phyloP scores from a whole-genome alignment of 1,284 basidiomycete species.

The Ganoderma meredithae region DNA sequence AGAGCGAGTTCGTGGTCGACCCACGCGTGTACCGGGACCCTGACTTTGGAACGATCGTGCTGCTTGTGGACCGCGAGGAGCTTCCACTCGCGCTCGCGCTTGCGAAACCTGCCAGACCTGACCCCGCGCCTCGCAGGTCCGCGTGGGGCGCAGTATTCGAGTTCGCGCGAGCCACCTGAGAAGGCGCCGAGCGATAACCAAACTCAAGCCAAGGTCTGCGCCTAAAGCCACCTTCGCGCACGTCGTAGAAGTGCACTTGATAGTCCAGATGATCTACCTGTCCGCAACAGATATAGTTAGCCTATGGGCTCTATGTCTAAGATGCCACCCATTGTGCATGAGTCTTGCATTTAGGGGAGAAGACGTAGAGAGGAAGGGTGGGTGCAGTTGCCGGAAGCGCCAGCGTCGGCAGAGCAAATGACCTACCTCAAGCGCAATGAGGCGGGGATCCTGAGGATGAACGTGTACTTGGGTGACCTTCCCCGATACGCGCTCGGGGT shows the following conservation, averaged over 20 bases:
- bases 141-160: not conserved
- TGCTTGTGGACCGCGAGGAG: slow-evolving; percentile 20
- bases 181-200: slow-evolving; percentile 45
- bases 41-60: slow-evolving; percentile 15
- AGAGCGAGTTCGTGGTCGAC: slow-evolving; percentile 46
- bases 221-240: slow-evolving; percentile 47
- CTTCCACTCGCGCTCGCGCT: slow-evolving; percentile 29
- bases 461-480: slow-evolving; percentile 54
- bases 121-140: not conserved
- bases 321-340: slow-evolving; percentile 10
- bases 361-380: not conserved
- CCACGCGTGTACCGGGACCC: slow-evolving; percentile 39
- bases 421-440: slow-evolving; percentile 57
- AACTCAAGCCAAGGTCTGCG: slow-evolving; percentile 52
- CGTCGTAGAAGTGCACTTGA: slow-evolving; percentile 58
- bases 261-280: slow-evolving; percentile 57
- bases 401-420: slow-evolving; percentile 17
- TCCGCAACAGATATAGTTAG: slow-evolving; percentile 22
- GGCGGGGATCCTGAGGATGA: slow-evolving; percentile 48
- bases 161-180: slow-evolving; percentile 38
- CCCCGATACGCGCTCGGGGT: slow-evolving; percentile 44
- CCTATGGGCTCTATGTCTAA: slow-evolving; percentile 3
- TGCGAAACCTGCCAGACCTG: not conserved
- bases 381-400: not conserved
- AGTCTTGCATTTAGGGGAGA: slow-evolving; percentile 9